phyloP scores from a whole-genome alignment of 129 eudicot genomes.

The Centaurea solstitialis region DNA sequence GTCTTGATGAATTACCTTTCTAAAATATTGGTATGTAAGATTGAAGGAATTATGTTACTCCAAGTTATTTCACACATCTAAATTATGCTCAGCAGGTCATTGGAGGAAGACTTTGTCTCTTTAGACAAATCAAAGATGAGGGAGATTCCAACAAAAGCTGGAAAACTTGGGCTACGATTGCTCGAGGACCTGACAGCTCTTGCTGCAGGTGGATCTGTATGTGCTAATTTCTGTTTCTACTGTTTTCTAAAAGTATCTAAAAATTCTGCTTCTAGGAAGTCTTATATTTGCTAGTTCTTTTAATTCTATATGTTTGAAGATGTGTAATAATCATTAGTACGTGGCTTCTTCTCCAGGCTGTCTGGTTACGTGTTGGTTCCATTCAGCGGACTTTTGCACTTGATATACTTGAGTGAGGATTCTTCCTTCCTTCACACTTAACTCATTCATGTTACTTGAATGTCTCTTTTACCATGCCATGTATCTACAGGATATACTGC shows the following conservation, averaged over 20 bases:
- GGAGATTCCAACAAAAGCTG: conserved; percentile 71
- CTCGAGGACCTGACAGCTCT: conserved; percentile 99
- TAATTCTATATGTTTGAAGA: conserved; percentile 4
- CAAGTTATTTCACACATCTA: conserved; percentile 1
- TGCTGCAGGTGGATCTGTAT: conserved; percentile 99
- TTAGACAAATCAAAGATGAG: conserved; percentile 62
- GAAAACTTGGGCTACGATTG: conserved; percentile 84
- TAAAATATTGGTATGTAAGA: conserved; percentile 2
- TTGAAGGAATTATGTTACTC: background rate
- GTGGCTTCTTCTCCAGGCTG: conserved; percentile 56
- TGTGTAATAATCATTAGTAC: conserved; percentile 7
- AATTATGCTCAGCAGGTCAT: conserved; percentile 48
- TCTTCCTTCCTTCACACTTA: conserved; percentile 14
- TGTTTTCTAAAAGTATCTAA: conserved; percentile 4
- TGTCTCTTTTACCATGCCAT: background rate
- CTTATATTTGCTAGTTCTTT: background rate
- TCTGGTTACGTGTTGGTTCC: conserved; percentile 76
- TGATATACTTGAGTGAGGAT: conserved; percentile 91
- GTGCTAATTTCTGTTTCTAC: conserved; percentile 56
- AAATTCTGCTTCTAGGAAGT: conserved; percentile 3
- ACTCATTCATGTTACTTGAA: background rate
- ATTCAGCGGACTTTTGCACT: conserved; percentile 95
- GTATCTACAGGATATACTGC: background rate
- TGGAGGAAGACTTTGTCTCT: conserved; percentile 56
- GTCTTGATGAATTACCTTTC: conserved; percentile 1